Percentiles rank a stretch among this genome's conserved stretches.
Conservation (phyloP, 495 filamentous ascomycete genomes). For the Pyrenula aspistea region DNA sequence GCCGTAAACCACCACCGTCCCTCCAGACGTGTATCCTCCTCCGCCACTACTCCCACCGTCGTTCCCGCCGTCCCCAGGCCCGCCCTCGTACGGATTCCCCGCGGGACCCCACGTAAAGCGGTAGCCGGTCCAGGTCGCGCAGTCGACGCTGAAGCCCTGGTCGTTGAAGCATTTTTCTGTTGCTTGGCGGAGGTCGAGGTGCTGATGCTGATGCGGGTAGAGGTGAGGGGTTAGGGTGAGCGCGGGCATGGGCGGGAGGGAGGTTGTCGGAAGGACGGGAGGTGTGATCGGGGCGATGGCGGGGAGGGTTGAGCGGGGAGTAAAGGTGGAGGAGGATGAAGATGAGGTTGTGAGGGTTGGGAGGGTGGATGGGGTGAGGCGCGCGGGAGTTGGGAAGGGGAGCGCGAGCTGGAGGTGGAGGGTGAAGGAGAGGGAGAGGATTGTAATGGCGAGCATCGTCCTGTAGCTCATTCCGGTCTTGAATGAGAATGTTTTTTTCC, state of each 20-base stretch:
- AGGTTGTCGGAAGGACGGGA: neutral
- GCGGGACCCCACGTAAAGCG: constrained; percentile 1
- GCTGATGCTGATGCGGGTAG: too few species aligned
- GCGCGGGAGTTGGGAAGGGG: neutral
- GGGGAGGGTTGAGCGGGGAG: too few species aligned
- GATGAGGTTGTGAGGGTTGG: neutral
- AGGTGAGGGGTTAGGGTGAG: neutral
- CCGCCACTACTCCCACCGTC: neutral
- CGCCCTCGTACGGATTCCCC: neutral
- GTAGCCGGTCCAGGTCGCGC: neutral
- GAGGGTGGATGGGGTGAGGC: neutral
- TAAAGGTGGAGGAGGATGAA: neutral
- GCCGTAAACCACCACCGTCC: neutral
- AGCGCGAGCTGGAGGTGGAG: neutral
- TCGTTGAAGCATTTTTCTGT: neutral
- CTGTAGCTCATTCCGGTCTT: too few species aligned
- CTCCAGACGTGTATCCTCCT: neutral
- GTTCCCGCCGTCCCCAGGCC: neutral
- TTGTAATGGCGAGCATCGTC: too few species aligned
- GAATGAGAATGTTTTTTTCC: too few species aligned
- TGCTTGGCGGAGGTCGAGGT: neutral
- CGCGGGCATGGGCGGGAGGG: neutral
- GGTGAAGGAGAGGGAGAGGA: neutral
- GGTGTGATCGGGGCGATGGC: neutral
- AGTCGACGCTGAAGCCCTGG: constrained; percentile 1